These are phyloP conservation scores for Isatis tinctoria DNA, from an alignment of 345 rosid species.

Conservation along the genomic window DNA sequence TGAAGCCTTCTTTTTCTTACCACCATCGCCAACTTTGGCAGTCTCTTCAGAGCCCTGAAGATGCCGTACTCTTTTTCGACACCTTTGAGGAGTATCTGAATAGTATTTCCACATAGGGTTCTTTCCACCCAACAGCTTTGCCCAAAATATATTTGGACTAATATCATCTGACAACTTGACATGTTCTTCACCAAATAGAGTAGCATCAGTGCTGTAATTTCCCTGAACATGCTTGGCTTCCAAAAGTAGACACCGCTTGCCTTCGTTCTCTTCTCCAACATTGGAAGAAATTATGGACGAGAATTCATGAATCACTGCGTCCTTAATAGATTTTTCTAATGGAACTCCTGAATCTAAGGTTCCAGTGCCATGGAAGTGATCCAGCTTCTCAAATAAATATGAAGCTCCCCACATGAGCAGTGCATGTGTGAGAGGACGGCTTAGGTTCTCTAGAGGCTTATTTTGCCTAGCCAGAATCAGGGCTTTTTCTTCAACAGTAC, in stretches of 20 bases:
- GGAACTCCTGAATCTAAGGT: constrained; percentile 26
- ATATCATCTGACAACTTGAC: constrained; percentile 45
- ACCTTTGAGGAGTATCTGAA: constrained; percentile 53
- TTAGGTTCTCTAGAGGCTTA: constrained; percentile 47
- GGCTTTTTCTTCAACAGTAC: constrained; percentile 73
- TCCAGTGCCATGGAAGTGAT: constrained; percentile 48
- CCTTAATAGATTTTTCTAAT: constrained; percentile 34
- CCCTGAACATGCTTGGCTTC: constrained; percentile 55
- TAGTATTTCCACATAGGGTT: constrained; percentile 65
- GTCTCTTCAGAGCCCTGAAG: constrained; percentile 31
- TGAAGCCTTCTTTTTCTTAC: constrained; percentile 48
- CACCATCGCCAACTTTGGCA: constrained; percentile 31
- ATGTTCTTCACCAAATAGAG: constrained; percentile 59
- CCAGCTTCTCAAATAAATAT: constrained; percentile 56
- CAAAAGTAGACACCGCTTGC: constrained; percentile 43
- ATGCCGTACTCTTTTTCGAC: constrained; percentile 55
- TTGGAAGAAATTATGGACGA: constrained; percentile 41
- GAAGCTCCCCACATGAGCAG: constrained; percentile 89
- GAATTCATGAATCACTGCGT: constrained; percentile 53
- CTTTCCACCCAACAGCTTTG: constrained; percentile 57
- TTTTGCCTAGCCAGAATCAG: constrained; percentile 65
- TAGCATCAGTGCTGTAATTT: constrained; percentile 40
- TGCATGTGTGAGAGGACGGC: constrained; percentile 40
- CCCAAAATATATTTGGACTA: constrained; percentile 65
- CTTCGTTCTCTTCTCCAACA: constrained; percentile 34